These are phyloP conservation scores for Geranium incanum DNA, from an alignment of 441 rosid species.

Conservation along the genomic window DNA sequence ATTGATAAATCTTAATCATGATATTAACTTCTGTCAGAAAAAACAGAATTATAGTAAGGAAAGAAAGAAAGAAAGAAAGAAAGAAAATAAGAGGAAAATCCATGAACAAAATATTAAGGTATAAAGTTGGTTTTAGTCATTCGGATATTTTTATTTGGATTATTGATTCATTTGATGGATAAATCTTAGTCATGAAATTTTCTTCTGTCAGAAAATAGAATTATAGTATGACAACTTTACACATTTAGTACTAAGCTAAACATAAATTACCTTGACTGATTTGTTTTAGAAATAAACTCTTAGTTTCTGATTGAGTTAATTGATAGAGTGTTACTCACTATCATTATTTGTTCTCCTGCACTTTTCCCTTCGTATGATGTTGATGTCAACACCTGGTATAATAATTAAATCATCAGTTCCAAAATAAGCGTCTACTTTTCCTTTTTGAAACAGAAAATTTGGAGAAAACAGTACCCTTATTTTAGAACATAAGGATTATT, in stretches of 20 bases:
- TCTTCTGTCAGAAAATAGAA: slow-evolving; percentile 2
- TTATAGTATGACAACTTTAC: background rate
- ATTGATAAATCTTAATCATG: background rate
- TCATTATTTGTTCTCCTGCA: background rate
- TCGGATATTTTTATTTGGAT: background rate
- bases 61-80: background rate
- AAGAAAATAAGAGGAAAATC: background rate
- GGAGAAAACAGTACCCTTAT: background rate
- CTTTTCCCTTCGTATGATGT: background rate
- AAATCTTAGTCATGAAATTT: slow-evolving; percentile 1
- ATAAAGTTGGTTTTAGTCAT: background rate
- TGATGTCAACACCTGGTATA: background rate
- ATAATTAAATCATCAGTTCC: too few relatives aligned
- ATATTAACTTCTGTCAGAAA: background rate
- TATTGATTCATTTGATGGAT: background rate
- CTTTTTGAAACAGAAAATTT: background rate
- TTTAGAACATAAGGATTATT: background rate
- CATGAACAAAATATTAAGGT: background rate
- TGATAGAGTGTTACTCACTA: background rate
- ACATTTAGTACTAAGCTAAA: background rate
- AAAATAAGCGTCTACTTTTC: background rate
- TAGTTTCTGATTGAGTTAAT: background rate
- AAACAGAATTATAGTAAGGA: background rate
- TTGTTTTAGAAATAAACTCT: background rate
- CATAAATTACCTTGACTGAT: background rate